Evolutionary conservation across 495 filamentous ascomycete genomes (phyloP).

Genomic region (Entonaema liquescens): DNA sequence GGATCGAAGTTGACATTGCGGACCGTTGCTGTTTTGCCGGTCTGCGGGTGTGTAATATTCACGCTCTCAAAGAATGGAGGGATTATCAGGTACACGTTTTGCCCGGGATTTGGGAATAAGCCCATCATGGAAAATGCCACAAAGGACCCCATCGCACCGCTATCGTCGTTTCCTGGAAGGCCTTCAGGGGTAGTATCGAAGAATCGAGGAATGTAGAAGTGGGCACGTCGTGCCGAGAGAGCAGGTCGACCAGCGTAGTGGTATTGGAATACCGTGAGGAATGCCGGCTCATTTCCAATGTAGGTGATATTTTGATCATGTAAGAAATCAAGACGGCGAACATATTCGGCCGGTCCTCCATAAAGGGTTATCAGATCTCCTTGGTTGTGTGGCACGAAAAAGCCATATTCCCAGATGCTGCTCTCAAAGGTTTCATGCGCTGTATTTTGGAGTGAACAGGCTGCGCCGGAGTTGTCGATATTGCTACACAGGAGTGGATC

Average conservation of each 20-base stretch:
- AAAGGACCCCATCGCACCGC: slow-evolving; percentile 77
- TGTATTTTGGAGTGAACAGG: slow-evolving; percentile 69
- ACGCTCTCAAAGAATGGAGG: slow-evolving; percentile 72
- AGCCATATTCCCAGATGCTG: slow-evolving; percentile 76
- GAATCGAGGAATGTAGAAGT: slow-evolving; percentile 72
- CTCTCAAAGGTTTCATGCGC: slow-evolving; percentile 76
- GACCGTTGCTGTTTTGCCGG: slow-evolving; percentile 68
- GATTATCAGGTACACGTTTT: slow-evolving; percentile 77
- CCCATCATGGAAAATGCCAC: slow-evolving; percentile 76
- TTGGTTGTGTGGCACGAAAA: slow-evolving; percentile 78
- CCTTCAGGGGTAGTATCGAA: slow-evolving; percentile 68
- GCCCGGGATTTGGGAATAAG: slow-evolving; percentile 77
- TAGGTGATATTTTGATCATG: slow-evolving; percentile 72
- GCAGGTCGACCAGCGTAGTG: slow-evolving; percentile 75
- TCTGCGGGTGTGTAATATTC: slow-evolving; percentile 68
- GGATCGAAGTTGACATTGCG: slow-evolving; percentile 70
- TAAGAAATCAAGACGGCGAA: slow-evolving; percentile 69
- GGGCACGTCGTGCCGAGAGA: slow-evolving; percentile 67
- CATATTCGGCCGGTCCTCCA: slow-evolving; percentile 68
- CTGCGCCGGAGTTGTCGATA: slow-evolving; percentile 55
- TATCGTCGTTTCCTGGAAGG: slow-evolving; percentile 77
- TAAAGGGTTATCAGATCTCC: slow-evolving; percentile 66
- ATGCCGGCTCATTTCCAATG: slow-evolving; percentile 77
- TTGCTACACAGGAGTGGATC: slow-evolving; percentile 73
- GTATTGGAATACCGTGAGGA: slow-evolving; percentile 74